Conservation (phyloP, 805 yeast species). For the Phaffomyces opuntiae region DNA sequence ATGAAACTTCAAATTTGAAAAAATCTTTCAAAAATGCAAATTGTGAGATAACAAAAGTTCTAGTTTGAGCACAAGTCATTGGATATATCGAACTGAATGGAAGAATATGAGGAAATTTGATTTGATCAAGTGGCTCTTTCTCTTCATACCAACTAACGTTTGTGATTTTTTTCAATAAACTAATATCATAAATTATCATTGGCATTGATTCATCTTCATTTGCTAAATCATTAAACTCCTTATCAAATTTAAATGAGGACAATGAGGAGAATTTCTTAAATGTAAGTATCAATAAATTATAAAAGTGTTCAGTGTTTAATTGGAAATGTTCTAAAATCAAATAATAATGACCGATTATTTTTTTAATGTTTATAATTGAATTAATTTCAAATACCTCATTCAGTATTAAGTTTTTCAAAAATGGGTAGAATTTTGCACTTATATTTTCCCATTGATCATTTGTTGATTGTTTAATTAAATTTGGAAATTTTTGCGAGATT, state of each 20-base stretch:
- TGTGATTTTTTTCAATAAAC: conserved; percentile 56
- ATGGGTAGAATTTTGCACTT: conserved; percentile 50
- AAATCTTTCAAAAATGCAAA: conserved; percentile 61
- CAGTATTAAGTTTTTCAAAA: conserved; percentile 41
- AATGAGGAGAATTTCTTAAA: conserved; percentile 57
- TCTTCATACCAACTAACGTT: conserved; percentile 64
- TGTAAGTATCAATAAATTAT: conserved; percentile 50
- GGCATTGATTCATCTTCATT: conserved; percentile 88
- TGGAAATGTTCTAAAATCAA: conserved; percentile 73
- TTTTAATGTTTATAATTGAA: conserved; percentile 38
- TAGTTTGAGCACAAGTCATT: conserved; percentile 70
- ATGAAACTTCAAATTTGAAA: conserved; percentile 52
- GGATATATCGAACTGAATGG: conserved; percentile 90
- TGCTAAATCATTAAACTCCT: conserved; percentile 55
- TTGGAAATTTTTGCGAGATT: conserved; percentile 56
- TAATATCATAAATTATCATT: conserved; percentile 53
- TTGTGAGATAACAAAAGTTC: conserved; percentile 57
- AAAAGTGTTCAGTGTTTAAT: conserved; percentile 51
- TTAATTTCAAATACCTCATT: conserved; percentile 34
- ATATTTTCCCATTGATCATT: conserved; percentile 74
- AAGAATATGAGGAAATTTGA: conserved; percentile 49
- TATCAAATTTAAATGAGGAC: conserved; percentile 46
- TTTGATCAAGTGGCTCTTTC: conserved; percentile 32
- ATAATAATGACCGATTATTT: conserved; percentile 56
- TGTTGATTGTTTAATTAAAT: conserved; percentile 45